Evolutionary conservation across 140 eudicot genomes (phyloP), one percentile per base, ranked within the genome.

Genomic region (Erigeron philadelphicus): DNA sequence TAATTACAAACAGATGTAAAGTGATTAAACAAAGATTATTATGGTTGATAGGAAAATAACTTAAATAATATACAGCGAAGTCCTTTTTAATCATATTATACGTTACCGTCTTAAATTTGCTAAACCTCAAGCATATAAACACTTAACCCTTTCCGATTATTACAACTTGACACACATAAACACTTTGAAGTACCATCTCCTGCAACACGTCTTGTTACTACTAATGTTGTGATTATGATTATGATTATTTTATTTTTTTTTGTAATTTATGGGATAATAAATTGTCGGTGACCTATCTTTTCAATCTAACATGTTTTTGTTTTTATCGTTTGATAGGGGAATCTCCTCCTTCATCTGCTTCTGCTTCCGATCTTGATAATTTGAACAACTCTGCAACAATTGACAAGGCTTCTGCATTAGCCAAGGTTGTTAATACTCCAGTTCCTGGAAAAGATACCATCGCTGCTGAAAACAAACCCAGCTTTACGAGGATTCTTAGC

Each of bases 311-410:
- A 11, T 4, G 40, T 17, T 55, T 35, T 31, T 74, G 66, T 23
- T 42, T 57, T 11, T 17, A 16, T 71, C 18, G n/a, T 70, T 55
- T 64, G 65, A 65, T 71, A 94, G 99, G 95, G 47, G 97, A 83
- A 75, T 94, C 95, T 15, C 99, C 99, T 66, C 89, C 95, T 6
- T 95, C 99, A 40, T 84, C 98, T 67, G 90, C 97, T 23, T 85
- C 98, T 50, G 89, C 93, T 61, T 94, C 99, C 10, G 99, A 94
- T 78, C 75, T 89, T 68, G 99, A 94, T 84, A 89, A 94, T 82
- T 69, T 87, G 66, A 89, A 84, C 89, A 79, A 84, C 73, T 78
- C 71, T 45, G 73, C 85, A 15, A 79, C 81, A 0, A 57, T 68
- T 43, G 98, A 80, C 81, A 88, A 84, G 80, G 85, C 57, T 72